Conservation (phyloP, 164 flowering plant species). For the Tetrastigma voinierianum region DNA sequence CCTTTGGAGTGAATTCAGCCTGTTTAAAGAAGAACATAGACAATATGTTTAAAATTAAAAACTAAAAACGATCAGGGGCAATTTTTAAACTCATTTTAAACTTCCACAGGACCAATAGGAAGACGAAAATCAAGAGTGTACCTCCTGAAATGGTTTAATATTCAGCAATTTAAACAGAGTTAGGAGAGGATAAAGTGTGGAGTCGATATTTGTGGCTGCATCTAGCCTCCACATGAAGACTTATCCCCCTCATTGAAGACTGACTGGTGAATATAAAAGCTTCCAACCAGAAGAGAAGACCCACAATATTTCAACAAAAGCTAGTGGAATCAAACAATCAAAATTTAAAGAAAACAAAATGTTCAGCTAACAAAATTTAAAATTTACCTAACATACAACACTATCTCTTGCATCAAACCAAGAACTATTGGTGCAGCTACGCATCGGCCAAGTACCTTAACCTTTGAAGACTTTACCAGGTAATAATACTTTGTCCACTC, state of each 20-base stretch:
- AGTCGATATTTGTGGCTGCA: conserved; percentile 32
- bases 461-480: conserved; percentile 62
- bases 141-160: conserved; percentile 59
- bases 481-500: conserved; percentile 68
- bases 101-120: too few relatives aligned
- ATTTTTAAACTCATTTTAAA: not conserved
- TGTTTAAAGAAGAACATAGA: conserved; percentile 21
- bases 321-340: not conserved
- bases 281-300: conserved; percentile 20
- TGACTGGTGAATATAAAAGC: conserved; percentile 65
- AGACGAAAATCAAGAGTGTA: conserved; percentile 10
- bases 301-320: not conserved
- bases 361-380: not conserved
- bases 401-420: conserved; percentile 57
- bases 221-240: conserved; percentile 51
- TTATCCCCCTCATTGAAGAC: conserved; percentile 47
- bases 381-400: conserved; percentile 61
- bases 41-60: not conserved
- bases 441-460: conserved; percentile 58
- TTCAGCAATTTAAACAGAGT: conserved; percentile 52
- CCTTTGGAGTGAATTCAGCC: conserved; percentile 82
- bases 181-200: conserved; percentile 51
- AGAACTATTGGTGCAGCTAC: conserved; percentile 46
- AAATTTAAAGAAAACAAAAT: too few relatives aligned
- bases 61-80: not conserved